Percentiles rank a stretch among this genome's conserved stretches.
phyloP scores from a whole-genome alignment of 495 filamentous ascomycete species.

The Pyrenula aspistea region DNA sequence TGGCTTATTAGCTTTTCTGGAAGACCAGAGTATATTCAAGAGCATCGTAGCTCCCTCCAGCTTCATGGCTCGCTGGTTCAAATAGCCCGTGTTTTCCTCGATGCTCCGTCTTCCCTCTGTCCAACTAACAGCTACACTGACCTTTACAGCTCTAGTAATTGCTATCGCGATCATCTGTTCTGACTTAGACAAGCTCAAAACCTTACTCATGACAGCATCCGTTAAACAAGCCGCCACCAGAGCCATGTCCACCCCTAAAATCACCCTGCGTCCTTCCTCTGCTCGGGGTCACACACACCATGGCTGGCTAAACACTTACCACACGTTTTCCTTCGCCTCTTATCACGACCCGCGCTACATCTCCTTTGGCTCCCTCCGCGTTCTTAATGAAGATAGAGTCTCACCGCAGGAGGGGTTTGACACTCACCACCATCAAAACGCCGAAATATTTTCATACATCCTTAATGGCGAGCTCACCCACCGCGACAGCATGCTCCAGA shows the following conservation, averaged over 20 bases:
- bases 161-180: not conserved
- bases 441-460: constrained; percentile 78
- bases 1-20: not conserved
- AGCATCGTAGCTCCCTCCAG: not conserved
- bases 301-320: constrained; percentile 76
- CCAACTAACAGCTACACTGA: not conserved
- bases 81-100: not conserved
- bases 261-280: constrained; percentile 46
- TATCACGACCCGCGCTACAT: constrained; percentile 56
- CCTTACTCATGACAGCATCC: constrained; percentile 3
- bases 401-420: constrained; percentile 56
- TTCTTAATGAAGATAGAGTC: constrained; percentile 77
- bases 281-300: constrained; percentile 63
- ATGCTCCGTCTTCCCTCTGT: not conserved
- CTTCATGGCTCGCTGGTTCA: not conserved
- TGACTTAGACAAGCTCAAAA: too few species aligned
- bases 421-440: constrained; percentile 69
- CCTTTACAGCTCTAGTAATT: not conserved
- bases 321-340: constrained; percentile 68
- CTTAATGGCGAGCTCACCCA: constrained; percentile 70
- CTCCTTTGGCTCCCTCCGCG: constrained; percentile 58
- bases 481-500: constrained; percentile 59
- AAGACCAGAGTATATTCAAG: not conserved
- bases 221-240: not conserved
- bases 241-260: constrained; percentile 44